A percentile compares a stretch with the other conserved stretches of the same genome.
phyloP scores from a whole-genome alignment of 164 flowering plant genomes.

The Vitis labrusca region DNA sequence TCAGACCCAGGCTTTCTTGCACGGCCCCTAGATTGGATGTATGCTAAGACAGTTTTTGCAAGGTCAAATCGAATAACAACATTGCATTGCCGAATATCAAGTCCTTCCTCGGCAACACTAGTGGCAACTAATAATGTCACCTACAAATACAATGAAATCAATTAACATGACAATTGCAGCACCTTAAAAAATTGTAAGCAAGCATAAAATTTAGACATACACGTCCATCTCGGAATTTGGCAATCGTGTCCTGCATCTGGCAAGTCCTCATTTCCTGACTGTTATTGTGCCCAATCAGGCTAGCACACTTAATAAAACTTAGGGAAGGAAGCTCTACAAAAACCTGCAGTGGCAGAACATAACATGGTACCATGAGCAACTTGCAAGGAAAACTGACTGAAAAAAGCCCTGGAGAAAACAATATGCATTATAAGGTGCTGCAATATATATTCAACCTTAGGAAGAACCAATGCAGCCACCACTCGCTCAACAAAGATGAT shows the following conservation, averaged over 20 bases:
- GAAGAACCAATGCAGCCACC: conserved; percentile 96
- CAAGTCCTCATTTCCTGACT: conserved; percentile 93
- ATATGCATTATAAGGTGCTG: not conserved
- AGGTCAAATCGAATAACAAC: conserved; percentile 99
- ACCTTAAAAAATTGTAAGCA: not conserved
- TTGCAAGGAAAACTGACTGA: not conserved
- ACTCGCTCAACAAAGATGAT: conserved; percentile 98
- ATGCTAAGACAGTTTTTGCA: conserved; percentile 98
- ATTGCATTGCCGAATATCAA: conserved; percentile 98
- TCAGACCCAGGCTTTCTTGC: conserved; percentile 99
- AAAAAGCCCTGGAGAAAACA: not conserved
- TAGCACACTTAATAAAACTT: conserved; percentile 81
- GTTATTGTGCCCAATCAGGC: conserved; percentile 97
- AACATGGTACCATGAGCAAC: conserved; percentile 4
- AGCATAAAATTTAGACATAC: conserved; percentile 44
- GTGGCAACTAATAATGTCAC: conserved; percentile 95
- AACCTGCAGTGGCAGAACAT: conserved; percentile 52
- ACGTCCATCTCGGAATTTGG: conserved; percentile 94
- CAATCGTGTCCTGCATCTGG: conserved; percentile 96
- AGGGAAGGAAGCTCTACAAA: conserved; percentile 95
- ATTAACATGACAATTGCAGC: not conserved
- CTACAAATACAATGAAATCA: conserved; percentile 31
- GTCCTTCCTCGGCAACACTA: conserved; percentile 99
- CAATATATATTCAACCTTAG: conserved; percentile 60
- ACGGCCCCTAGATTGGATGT: conserved; percentile 98